phyloP scores from a whole-genome alignment of 345 rosid species.

The Aquilaria malaccensis region DNA sequence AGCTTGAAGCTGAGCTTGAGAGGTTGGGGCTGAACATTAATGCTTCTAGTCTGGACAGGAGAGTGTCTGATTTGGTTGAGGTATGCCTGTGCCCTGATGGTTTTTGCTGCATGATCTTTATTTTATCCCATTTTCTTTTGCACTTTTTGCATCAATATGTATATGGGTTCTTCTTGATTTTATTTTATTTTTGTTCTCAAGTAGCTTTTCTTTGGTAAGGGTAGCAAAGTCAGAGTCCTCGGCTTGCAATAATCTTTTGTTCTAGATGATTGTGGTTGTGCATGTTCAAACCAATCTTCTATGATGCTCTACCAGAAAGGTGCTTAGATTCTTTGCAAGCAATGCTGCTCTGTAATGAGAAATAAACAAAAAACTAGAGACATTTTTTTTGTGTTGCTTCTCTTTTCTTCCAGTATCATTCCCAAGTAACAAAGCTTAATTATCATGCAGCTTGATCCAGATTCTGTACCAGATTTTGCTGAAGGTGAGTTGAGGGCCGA shows the following conservation, averaged over 20 bases:
- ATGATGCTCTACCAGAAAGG: too few relatives aligned
- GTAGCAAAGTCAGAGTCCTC: background rate
- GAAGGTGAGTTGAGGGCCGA: slow-evolving; percentile 52
- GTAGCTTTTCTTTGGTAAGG: too few relatives aligned
- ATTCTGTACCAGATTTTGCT: slow-evolving; percentile 47
- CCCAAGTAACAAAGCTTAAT: slow-evolving; percentile 9
- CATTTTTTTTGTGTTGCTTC: background rate
- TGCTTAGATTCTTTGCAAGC: too few relatives aligned
- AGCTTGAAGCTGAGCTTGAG: slow-evolving; percentile 94
- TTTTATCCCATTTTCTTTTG: background rate
- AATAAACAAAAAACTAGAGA: too few relatives aligned
- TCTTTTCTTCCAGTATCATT: background rate
- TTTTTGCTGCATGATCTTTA: background rate
- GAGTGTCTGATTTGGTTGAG: slow-evolving; percentile 43
- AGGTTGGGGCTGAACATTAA: slow-evolving; percentile 71
- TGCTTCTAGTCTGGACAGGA: slow-evolving; percentile 32
- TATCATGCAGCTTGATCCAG: slow-evolving; percentile 54
- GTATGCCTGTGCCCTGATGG: slow-evolving; percentile 23
- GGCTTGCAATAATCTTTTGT: background rate
- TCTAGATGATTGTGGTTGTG: too few relatives aligned
- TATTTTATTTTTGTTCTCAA: background rate
- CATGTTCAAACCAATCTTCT: too few relatives aligned
- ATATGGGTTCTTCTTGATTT: slow-evolving; percentile 1
- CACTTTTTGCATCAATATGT: background rate
- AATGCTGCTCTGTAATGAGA: too few relatives aligned